Percentiles rank a stretch among this genome's conserved stretches.
Evolutionary conservation across 208 protist genomes (phyloP).

Genomic region (Trypanosoma melophagium): DNA sequence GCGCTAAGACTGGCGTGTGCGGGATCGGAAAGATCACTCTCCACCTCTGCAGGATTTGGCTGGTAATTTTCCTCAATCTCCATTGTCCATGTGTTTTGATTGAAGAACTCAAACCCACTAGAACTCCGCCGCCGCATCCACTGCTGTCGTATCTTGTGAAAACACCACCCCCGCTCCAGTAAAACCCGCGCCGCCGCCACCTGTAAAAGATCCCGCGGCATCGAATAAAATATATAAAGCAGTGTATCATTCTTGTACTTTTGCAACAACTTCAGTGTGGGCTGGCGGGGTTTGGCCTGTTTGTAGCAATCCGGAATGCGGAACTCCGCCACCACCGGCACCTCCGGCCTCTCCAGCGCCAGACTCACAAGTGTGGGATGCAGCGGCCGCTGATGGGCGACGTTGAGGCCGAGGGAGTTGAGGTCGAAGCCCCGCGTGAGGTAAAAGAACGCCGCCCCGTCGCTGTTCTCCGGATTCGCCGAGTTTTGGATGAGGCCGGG

Average conservation of each 20-base stretch:
- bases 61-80: slow-evolving; percentile 51
- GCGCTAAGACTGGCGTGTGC: slow-evolving; percentile 44
- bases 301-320: slow-evolving; percentile 82
- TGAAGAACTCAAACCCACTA: slow-evolving; percentile 56
- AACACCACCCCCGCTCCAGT: slow-evolving; percentile 91
- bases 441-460: slow-evolving; percentile 61
- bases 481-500: slow-evolving; percentile 38
- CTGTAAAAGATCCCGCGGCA: slow-evolving; percentile 97
- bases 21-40: slow-evolving; percentile 41
- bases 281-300: slow-evolving; percentile 64
- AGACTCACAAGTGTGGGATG: slow-evolving; percentile 74
- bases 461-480: slow-evolving; percentile 41
- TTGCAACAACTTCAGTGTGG: slow-evolving; percentile 80
- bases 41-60: slow-evolving; percentile 42
- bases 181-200: slow-evolving; percentile 91
- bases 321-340: slow-evolving; percentile 74
- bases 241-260: slow-evolving; percentile 95
- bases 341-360: slow-evolving; percentile 54
- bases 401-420: slow-evolving; percentile 58
- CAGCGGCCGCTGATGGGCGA: slow-evolving; percentile 63
- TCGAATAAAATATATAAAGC: slow-evolving; percentile 99
- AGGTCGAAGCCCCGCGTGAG: slow-evolving; percentile 81
- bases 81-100: slow-evolving; percentile 65
- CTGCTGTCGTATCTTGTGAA: slow-evolving; percentile 71
- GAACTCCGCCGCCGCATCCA: slow-evolving; percentile 47